phyloP scores from a whole-genome alignment of 768 basidiomycete species.

The Termitomyces sp. region DNA sequence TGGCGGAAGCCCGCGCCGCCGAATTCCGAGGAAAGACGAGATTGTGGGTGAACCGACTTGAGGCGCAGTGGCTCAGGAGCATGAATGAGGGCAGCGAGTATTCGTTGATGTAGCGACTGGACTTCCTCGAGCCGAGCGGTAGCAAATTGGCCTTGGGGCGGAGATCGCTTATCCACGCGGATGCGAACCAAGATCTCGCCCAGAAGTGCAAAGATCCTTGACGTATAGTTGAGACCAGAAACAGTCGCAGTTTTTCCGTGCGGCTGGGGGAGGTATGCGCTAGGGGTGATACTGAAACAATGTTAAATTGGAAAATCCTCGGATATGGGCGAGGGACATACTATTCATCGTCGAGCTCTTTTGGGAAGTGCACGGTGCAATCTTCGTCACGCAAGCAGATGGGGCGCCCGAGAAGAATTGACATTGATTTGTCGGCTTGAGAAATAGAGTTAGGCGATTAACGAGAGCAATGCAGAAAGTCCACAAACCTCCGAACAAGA shows the following conservation, averaged over 20 bases:
- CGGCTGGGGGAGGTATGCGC: slow-evolving; percentile 83
- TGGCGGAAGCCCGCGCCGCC: slow-evolving; percentile 74
- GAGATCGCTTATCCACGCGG: slow-evolving; percentile 82
- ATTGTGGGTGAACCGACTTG: slow-evolving; percentile 50
- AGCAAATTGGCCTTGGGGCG: slow-evolving; percentile 81
- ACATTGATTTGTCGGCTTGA: slow-evolving; percentile 86
- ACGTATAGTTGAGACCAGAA: slow-evolving; percentile 84
- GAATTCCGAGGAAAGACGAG: slow-evolving; percentile 53
- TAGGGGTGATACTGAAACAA: slow-evolving; percentile 68
- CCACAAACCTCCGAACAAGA: slow-evolving; percentile 78
- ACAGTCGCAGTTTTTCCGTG: slow-evolving; percentile 81
- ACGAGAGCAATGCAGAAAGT: not conserved
- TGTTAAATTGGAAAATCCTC: slow-evolving; percentile 23
- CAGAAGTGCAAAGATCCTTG: slow-evolving; percentile 80
- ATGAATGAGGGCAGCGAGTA: slow-evolving; percentile 69
- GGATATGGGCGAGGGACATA: slow-evolving; percentile 39
- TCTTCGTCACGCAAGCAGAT: slow-evolving; percentile 89
- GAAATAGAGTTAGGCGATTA: slow-evolving; percentile 6
- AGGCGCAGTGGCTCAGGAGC: slow-evolving; percentile 74
- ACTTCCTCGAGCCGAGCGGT: slow-evolving; percentile 84
- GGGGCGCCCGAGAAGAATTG: slow-evolving; percentile 78
- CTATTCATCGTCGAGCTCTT: slow-evolving; percentile 89
- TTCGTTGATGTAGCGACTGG: slow-evolving; percentile 72
- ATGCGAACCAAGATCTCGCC: slow-evolving; percentile 87
- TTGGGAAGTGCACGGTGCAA: slow-evolving; percentile 85